Evolutionary conservation across 441 rosid genomes (phyloP).

Genomic region (Mallotus repandus): DNA sequence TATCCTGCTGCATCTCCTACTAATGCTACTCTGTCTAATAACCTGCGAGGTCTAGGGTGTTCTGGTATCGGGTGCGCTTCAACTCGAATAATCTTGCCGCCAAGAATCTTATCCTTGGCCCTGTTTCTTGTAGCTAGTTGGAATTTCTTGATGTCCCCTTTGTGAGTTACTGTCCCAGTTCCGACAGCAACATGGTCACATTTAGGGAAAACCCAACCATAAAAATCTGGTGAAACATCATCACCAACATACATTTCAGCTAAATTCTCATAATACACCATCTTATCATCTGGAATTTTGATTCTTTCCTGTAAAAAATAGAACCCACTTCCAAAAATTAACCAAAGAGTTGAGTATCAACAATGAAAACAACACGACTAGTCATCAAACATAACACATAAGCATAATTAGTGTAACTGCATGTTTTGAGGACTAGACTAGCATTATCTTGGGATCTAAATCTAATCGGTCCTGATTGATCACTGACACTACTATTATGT

Average conservation of each 20-base stretch:
- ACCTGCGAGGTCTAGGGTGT: constrained; percentile 78
- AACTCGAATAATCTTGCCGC: constrained; percentile 81
- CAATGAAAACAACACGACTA: background rate
- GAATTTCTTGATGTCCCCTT: constrained; percentile 89
- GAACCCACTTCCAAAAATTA: background rate
- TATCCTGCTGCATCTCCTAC: constrained; percentile 95
- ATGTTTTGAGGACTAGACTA: no score
- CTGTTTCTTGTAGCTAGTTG: constrained; percentile 83
- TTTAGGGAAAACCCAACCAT: constrained; percentile 97
- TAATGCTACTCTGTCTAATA: constrained; percentile 63
- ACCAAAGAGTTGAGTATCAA: background rate
- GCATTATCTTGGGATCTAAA: no score
- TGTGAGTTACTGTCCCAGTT: constrained; percentile 90
- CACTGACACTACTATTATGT: no score
- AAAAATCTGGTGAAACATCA: constrained; percentile 91
- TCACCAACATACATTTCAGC: constrained; percentile 96
- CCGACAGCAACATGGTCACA: constrained; percentile 96
- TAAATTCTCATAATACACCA: constrained; percentile 79
- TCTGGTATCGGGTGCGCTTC: constrained; percentile 93
- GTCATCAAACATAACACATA: no score
- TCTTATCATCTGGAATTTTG: constrained; percentile 76
- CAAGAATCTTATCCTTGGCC: constrained; percentile 82
- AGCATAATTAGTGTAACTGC: no score
- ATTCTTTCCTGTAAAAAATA: constrained; percentile 66
- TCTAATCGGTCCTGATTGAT: no score